A percentile compares a stretch with the other conserved stretches of the same genome.
Evolutionary conservation across 805 yeast genomes (phyloP).

Genomic region (Wickerhamomyces hampshirensis): DNA sequence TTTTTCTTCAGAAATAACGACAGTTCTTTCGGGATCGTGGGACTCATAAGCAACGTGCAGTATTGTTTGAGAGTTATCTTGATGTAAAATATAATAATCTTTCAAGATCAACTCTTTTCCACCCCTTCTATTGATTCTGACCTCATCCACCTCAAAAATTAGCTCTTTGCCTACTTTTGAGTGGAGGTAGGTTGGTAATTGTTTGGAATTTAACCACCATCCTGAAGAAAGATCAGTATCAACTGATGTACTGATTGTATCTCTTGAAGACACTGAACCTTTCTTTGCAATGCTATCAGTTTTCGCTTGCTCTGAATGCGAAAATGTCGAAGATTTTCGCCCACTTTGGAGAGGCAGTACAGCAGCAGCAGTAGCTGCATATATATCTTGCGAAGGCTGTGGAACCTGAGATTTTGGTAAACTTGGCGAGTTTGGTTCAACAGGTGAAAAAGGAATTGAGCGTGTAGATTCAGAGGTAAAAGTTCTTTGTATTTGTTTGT

Average conservation of each 20-base stretch:
- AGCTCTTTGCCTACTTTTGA: constrained; percentile 42
- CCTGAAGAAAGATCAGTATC: constrained; percentile 31
- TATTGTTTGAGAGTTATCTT: constrained; percentile 64
- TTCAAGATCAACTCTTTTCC: constrained; percentile 42
- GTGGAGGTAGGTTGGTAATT: constrained; percentile 50
- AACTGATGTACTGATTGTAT: constrained; percentile 16
- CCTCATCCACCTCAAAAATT: constrained; percentile 62
- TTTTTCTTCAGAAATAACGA: constrained; percentile 29
- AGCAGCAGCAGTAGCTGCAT: constrained; percentile 9
- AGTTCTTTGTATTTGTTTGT: not conserved
- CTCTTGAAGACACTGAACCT: constrained; percentile 4
- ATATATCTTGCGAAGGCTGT: constrained; percentile 9
- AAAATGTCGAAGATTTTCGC: constrained; percentile 16
- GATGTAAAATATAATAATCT: constrained; percentile 68
- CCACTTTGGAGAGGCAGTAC: constrained; percentile 6
- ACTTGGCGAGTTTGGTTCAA: constrained; percentile 2
- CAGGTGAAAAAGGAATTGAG: constrained; percentile 1
- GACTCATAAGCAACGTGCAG: constrained; percentile 54
- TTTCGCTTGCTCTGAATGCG: constrained; percentile 5
- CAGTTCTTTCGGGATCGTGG: constrained; percentile 48
- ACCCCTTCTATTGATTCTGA: constrained; percentile 50
- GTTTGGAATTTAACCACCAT: constrained; percentile 64
- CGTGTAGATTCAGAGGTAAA: not conserved
- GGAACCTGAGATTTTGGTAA: constrained; percentile 4
- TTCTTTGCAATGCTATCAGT: not conserved